Conservation (phyloP, 2,329 filamentous ascomycete genomes). For the Nemania sp. region DNA sequence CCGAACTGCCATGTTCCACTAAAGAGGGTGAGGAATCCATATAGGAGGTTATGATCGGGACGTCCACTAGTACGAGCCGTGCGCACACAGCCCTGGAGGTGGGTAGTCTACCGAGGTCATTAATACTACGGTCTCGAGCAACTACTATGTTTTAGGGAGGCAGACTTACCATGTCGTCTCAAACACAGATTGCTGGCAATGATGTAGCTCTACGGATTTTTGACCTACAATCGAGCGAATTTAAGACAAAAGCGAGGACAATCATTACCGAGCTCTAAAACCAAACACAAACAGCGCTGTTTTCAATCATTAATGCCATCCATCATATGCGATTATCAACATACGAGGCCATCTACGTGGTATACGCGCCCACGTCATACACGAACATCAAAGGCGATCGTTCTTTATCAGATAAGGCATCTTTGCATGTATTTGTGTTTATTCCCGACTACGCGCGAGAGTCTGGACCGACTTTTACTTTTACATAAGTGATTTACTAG, state of each 20-base stretch:
- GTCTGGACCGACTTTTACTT: neutral
- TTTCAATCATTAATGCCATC: neutral
- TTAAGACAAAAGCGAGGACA: neutral
- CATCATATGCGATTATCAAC: neutral
- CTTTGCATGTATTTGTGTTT: neutral
- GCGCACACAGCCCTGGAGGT: slow-evolving; percentile 1
- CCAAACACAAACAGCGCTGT: neutral
- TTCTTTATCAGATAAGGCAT: neutral
- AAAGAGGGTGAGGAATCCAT: neutral
- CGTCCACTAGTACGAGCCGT: neutral
- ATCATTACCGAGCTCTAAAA: neutral
- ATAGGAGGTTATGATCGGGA: neutral
- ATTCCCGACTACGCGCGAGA: neutral
- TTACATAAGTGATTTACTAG: neutral
- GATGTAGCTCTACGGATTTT: neutral
- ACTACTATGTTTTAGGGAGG: neutral
- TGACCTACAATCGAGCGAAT: neutral
- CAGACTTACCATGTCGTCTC: neutral
- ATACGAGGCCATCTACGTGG: neutral
- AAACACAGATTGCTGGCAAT: neutral
- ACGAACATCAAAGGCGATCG: neutral
- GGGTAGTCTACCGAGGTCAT: neutral
- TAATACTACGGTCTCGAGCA: neutral
- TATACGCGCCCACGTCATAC: neutral
- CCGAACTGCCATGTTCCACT: neutral